Base-by-base conservation (phyloP, 2,329 filamentous ascomycete genomes). In the Dichotomopilus funicola region DNA sequence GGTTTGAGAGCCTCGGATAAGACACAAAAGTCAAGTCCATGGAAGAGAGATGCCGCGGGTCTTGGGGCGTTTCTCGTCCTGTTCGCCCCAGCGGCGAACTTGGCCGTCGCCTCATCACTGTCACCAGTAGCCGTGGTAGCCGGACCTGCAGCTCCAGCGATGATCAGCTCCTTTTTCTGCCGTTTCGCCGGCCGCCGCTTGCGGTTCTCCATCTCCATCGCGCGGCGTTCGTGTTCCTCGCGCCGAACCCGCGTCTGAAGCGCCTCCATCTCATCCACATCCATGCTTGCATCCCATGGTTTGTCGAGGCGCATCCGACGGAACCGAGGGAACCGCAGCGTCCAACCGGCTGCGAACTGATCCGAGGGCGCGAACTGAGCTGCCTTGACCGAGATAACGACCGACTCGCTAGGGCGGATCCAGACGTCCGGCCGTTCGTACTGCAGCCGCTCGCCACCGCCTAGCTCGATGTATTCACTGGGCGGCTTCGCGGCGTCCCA, bases 321-420 rank as follows among this genome's bases (percentile, higher is more conserved):
- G 71, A 97, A 96, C 1, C 94, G 85, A 1, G 94, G 94, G 64
- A 99, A 99, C 0, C 94, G 85, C 41, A 99, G 73, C 0, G 94
- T 97, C 58, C 87, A 75, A 1, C 82, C 82, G 12, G 82, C 82
- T 6, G 86, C 85, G 67, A 96, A 97, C 56, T 87, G 83, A 51
- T 91, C 87, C 0, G 88, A 92, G 0, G 76, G 72, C 0, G 80
- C 82, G 0, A 95, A 82, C 19, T 85, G 89, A 0, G 92, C 87
- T 3, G 91, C 94, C 71, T 97, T 99, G 59, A 94, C 88, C 45
- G 88, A 87, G 0, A 99, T 64, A 1, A 99, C 90, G 12, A 99
- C 71, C 0, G 91, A 96, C 58, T 97, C 89, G 51, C 82, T 84
- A 0, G 94, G 91, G 37, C 87, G 85, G 65, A 99, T 97, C 91